These are phyloP conservation scores for Mortierella sp. DNA, from an alignment of 371 early-diverging fungal species.

Conservation along the genomic window DNA sequence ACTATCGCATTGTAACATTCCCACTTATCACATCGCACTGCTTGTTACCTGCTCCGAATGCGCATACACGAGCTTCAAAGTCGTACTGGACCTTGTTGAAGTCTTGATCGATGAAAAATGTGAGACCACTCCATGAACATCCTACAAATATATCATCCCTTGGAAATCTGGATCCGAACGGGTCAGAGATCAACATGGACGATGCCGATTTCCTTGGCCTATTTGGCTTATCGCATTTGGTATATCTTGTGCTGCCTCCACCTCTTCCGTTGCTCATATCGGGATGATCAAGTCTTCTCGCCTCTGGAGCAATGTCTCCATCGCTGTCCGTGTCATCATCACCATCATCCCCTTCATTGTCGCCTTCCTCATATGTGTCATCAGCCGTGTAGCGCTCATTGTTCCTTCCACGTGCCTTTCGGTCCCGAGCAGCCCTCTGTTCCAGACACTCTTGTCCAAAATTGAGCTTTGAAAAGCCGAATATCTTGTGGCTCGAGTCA, in stretches of 20 bases:
- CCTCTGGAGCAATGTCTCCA: conserved; percentile 18
- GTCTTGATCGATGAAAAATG: conserved; percentile 75
- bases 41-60: conserved; percentile 75
- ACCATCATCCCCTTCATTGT: conserved; percentile 24
- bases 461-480: conserved; percentile 68
- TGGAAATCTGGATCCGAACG: conserved; percentile 44
- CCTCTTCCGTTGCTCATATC: conserved; percentile 16
- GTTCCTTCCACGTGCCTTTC: neutral
- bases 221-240: neutral
- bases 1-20: too few species aligned
- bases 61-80: conserved; percentile 83
- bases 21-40: too few species aligned
- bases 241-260: neutral
- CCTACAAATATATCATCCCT: conserved; percentile 79
- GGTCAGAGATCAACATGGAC: conserved; percentile 37
- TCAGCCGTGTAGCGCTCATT: conserved; percentile 9
- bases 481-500: conserved; percentile 69
- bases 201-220: conserved; percentile 14
- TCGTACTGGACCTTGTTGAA: conserved; percentile 80
- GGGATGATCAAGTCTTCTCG: conserved; percentile 11
- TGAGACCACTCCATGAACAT: conserved; percentile 84
- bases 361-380: conserved; percentile 28
- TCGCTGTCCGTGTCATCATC: conserved; percentile 20
- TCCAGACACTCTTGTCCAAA: conserved; percentile 34
- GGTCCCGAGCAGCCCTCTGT: neutral